These are phyloP conservation scores for Kokia cookei DNA, from an alignment of 441 rosid species.

Conservation along the genomic window DNA sequence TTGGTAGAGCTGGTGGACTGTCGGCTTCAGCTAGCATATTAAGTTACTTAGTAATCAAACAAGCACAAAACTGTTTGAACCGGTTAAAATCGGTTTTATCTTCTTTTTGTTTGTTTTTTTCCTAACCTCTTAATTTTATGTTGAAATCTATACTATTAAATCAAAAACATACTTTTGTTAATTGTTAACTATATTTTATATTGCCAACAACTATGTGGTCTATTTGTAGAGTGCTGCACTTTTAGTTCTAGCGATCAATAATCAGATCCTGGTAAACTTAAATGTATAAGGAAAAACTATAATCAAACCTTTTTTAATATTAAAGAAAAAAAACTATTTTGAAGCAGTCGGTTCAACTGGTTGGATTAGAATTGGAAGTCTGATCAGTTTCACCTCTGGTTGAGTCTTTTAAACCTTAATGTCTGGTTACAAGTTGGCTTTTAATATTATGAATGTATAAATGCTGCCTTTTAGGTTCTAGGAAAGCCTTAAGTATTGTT, in stretches of 20 bases:
- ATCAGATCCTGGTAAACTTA: neutral
- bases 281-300: neutral
- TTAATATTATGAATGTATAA: neutral
- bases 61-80: too few relatives aligned
- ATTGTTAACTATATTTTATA: neutral
- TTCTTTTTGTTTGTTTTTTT: too few relatives aligned
- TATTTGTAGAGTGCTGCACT: neutral
- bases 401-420: neutral
- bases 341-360: neutral
- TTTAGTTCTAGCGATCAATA: neutral
- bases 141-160: neutral
- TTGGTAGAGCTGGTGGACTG: too few relatives aligned
- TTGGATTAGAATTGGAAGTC: neutral
- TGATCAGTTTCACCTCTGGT: neutral
- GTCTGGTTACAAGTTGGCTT: neutral
- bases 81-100: too few relatives aligned
- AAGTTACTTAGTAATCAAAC: too few relatives aligned
- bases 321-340: neutral
- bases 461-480: neutral
- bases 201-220: neutral
- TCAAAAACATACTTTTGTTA: neutral
- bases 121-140: neutral
- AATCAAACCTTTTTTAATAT: neutral
- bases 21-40: too few relatives aligned
- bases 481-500: neutral